These are phyloP conservation scores for Fermentozyma sake DNA, from an alignment of 1,139 yeast species.

Conservation along the genomic window DNA sequence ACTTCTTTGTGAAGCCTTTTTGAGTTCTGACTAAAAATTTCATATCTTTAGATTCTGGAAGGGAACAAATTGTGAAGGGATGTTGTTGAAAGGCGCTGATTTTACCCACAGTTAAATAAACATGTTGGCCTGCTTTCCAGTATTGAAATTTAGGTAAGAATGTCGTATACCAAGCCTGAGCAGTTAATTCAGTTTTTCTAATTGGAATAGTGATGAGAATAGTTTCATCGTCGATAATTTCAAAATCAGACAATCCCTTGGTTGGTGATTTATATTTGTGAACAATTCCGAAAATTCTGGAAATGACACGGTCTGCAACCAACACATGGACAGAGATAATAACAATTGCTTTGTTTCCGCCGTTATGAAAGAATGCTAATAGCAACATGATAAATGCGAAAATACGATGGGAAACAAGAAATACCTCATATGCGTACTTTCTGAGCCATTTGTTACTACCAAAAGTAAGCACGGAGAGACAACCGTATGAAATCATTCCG, in stretches of 20 bases:
- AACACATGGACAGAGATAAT: constrained; percentile 42
- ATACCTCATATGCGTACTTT: constrained; percentile 39
- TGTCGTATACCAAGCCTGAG: constrained; percentile 24
- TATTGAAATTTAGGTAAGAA: constrained; percentile 35
- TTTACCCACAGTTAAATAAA: constrained; percentile 35
- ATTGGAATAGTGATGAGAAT: constrained; percentile 36
- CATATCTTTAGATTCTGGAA: constrained; percentile 34
- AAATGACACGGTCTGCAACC: constrained; percentile 40
- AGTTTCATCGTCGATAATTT: constrained; percentile 39
- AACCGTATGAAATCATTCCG: constrained; percentile 44
- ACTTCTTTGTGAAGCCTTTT: constrained; percentile 41
- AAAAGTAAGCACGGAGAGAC: constrained; percentile 33
- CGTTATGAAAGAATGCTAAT: constrained; percentile 40
- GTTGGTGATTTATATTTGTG: constrained; percentile 36
- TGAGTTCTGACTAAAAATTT: constrained; percentile 35
- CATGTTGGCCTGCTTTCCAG: constrained; percentile 50
- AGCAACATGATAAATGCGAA: constrained; percentile 42
- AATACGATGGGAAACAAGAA: constrained; percentile 41
- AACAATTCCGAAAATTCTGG: constrained; percentile 25
- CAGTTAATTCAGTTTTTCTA: constrained; percentile 14
- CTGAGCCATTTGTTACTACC: constrained; percentile 36
- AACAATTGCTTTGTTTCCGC: constrained; percentile 29
- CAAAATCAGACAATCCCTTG: constrained; percentile 36
- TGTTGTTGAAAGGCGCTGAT: constrained; percentile 39
- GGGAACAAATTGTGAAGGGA: constrained; percentile 44